Conservation (phyloP, 805 yeast genomes). For the Pichia eremophila region DNA sequence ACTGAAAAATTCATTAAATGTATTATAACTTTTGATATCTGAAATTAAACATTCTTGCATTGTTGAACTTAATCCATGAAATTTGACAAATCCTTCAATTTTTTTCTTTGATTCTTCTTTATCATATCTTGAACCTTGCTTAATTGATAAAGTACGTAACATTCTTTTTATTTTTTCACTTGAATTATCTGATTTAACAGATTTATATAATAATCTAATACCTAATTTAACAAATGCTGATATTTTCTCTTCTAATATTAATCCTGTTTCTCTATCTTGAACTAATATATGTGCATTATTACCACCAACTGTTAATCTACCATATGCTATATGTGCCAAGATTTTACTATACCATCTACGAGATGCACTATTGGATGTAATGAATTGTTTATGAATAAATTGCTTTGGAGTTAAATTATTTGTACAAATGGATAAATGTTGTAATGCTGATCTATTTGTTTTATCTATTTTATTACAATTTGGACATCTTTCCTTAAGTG, state of each 20-base stretch:
- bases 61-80: constrained; percentile 67
- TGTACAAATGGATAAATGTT: constrained; percentile 82
- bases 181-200: constrained; percentile 40
- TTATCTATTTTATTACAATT: constrained; percentile 57
- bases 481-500: constrained; percentile 62
- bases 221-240: constrained; percentile 82
- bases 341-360: constrained; percentile 84
- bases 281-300: constrained; percentile 92
- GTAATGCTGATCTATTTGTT: constrained; percentile 54
- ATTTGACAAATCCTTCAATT: constrained; percentile 69
- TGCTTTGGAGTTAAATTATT: constrained; percentile 23
- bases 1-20: constrained; percentile 87
- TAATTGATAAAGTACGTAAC: constrained; percentile 55
- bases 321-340: constrained; percentile 77
- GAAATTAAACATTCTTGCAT: constrained; percentile 52
- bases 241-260: constrained; percentile 89
- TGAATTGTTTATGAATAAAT: constrained; percentile 47
- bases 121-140: constrained; percentile 83
- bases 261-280: constrained; percentile 84
- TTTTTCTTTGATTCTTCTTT: constrained; percentile 52
- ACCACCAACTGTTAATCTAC: constrained; percentile 75
- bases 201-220: constrained; percentile 71
- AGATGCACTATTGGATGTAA: constrained; percentile 73
- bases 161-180: constrained; percentile 47
- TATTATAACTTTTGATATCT: constrained; percentile 42